Evolutionary conservation across 768 basidiomycete species (phyloP).

Genomic region (Leccinum broughii): DNA sequence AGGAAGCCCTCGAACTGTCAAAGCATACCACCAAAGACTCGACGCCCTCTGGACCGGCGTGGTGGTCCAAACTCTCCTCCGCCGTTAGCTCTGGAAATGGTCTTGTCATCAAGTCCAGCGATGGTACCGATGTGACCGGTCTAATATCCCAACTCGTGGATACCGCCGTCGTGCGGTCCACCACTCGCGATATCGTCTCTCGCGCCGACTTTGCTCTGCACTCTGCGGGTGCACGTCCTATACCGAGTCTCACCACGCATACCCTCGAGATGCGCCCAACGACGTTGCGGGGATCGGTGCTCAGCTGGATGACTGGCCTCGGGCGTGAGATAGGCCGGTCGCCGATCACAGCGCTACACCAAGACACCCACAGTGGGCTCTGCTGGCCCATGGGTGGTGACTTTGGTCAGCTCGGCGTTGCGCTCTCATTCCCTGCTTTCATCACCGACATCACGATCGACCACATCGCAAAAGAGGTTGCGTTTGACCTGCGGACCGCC

Average conservation of each 20-base stretch:
- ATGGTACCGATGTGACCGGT: constrained; percentile 71
- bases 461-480: constrained; percentile 81
- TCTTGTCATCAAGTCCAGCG: constrained; percentile 67
- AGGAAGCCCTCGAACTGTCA: constrained; percentile 70
- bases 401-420: constrained; percentile 80
- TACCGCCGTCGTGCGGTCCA: constrained; percentile 62
- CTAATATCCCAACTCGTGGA: constrained; percentile 79
- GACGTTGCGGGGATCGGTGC: constrained; percentile 46
- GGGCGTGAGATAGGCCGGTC: constrained; percentile 71
- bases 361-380: constrained; percentile 76
- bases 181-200: constrained; percentile 75
- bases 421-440: constrained; percentile 59
- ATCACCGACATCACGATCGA: constrained; percentile 78
- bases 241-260: constrained; percentile 81
- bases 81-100: constrained; percentile 44
- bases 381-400: constrained; percentile 92
- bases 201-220: constrained; percentile 84
- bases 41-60: constrained; percentile 46
- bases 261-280: constrained; percentile 67
- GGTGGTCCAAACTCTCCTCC: constrained; percentile 70
- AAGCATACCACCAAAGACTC: constrained; percentile 46
- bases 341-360: constrained; percentile 86
- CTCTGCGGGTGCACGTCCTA: constrained; percentile 76
- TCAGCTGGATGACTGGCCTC: constrained; percentile 60
- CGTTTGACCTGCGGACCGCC: constrained; percentile 77